Conservation (phyloP, 345 rosid species). For the Geranium brycei region DNA sequence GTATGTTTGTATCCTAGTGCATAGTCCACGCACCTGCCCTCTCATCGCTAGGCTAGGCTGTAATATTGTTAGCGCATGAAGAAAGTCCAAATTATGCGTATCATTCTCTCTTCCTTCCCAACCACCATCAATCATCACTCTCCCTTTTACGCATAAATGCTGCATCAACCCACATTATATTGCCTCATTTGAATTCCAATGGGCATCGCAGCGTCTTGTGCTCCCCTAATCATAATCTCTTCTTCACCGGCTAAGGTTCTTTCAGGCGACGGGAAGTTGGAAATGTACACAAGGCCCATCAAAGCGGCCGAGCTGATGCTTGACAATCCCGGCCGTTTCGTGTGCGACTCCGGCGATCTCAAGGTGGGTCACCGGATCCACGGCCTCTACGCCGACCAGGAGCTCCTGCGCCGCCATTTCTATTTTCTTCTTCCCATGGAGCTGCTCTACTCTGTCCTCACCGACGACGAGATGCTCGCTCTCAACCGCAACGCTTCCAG, state of each 20-base stretch:
- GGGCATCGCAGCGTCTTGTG: constrained; percentile 48
- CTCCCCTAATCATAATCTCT: constrained; percentile 24
- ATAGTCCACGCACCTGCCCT: too few species aligned
- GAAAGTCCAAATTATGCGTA: too few species aligned
- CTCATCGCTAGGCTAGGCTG: too few species aligned
- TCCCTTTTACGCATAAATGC: too few species aligned
- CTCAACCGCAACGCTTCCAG: constrained; percentile 24
- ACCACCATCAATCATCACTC: too few species aligned
- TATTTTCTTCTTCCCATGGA: constrained; percentile 59
- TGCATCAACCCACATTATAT: too few species aligned
- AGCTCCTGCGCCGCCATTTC: constrained; percentile 22
- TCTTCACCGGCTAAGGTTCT: constrained; percentile 22
- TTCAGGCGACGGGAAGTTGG: constrained; percentile 19
- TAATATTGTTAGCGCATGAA: too few species aligned
- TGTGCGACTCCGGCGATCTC: constrained; percentile 29
- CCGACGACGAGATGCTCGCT: constrained; percentile 30
- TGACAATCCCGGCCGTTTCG: constrained; percentile 33
- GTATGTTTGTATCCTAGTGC: too few species aligned
- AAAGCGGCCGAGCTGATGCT: constrained; percentile 36
- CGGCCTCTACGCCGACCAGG: constrained; percentile 34
- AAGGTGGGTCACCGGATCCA: constrained; percentile 26
- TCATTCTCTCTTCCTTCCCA: too few species aligned
- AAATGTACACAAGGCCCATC: constrained; percentile 25
- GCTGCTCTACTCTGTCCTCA: constrained; percentile 39
- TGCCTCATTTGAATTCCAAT: constrained; percentile 7